Conservation (phyloP, 1,284 basidiomycete genomes). For the Naganishia liquefaciens region DNA sequence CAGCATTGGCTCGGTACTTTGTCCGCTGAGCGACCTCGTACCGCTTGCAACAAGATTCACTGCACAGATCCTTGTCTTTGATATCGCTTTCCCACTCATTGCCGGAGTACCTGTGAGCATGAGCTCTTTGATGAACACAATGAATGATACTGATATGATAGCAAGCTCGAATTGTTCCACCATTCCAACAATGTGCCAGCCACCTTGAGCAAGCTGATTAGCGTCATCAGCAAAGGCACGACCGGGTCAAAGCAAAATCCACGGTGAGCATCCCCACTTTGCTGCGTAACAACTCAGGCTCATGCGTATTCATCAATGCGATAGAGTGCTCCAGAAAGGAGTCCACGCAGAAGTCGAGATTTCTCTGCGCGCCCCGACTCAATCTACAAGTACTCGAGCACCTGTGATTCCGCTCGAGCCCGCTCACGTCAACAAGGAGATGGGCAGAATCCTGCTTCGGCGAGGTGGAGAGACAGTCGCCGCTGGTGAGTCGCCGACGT, state of each 20-base stretch:
- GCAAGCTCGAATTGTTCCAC: slow-evolving; percentile 85
- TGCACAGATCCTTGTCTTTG: slow-evolving; percentile 91
- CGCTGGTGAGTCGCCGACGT: slow-evolving; percentile 60
- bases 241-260: slow-evolving; percentile 73
- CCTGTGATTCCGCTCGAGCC: slow-evolving; percentile 80
- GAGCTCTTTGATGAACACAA: neutral
- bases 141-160: slow-evolving; percentile 10
- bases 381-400: slow-evolving; percentile 55
- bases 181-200: slow-evolving; percentile 91
- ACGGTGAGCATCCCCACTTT: slow-evolving; percentile 59
- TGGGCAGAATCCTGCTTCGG: slow-evolving; percentile 87
- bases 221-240: slow-evolving; percentile 76
- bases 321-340: slow-evolving; percentile 78
- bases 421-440: slow-evolving; percentile 88
- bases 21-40: slow-evolving; percentile 65
- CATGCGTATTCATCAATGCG: slow-evolving; percentile 14
- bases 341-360: slow-evolving; percentile 83
- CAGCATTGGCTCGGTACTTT: slow-evolving; percentile 84
- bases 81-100: slow-evolving; percentile 85
- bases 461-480: slow-evolving; percentile 91
- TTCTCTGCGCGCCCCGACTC: slow-evolving; percentile 61
- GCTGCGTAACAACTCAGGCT: neutral
- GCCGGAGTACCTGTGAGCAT: slow-evolving; percentile 73
- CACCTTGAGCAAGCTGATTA: slow-evolving; percentile 74
- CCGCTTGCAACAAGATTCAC: slow-evolving; percentile 75